These are phyloP conservation scores for Debaryomyces maramus DNA, from an alignment of 805 yeast genomes.

Conservation along the genomic window DNA sequence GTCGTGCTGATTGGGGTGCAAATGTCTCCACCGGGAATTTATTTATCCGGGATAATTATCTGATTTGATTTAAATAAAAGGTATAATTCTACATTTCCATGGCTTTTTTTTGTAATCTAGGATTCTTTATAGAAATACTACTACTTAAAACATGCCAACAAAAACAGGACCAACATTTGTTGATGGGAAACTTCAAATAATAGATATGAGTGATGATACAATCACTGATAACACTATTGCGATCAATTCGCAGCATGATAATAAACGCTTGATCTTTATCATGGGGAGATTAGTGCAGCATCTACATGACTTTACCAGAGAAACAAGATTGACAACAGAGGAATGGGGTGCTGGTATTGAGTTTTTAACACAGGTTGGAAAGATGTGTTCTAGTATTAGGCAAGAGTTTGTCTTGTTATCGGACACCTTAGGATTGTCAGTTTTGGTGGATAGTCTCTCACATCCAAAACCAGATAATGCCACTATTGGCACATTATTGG, in stretches of 20 bases:
- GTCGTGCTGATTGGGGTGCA: no score
- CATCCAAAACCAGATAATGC: constrained; percentile 22
- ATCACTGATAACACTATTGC: constrained; percentile 20
- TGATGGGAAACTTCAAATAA: constrained; percentile 4
- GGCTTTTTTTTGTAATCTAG: background rate
- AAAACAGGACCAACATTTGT: constrained; percentile 1
- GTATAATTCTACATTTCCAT: no score
- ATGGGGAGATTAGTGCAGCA: constrained; percentile 17
- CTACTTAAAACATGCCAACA: background rate
- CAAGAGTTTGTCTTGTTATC: constrained; percentile 21
- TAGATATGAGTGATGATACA: constrained; percentile 18
- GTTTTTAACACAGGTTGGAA: constrained; percentile 19
- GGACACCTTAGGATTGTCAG: constrained; percentile 20
- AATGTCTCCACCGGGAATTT: no score
- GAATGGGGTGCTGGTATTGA: constrained; percentile 20
- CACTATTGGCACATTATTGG: constrained; percentile 21
- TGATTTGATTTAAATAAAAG: no score
- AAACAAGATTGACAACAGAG: constrained; percentile 19
- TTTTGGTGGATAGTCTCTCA: constrained; percentile 19
- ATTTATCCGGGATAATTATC: no score
- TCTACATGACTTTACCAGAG: constrained; percentile 21
- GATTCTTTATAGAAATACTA: background rate
- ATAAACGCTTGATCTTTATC: constrained; percentile 10
- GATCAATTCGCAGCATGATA: constrained; percentile 17
- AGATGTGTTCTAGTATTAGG: constrained; percentile 20